These are phyloP conservation scores for Globisporangium perplexum DNA, from an alignment of 352 stramenopile genomes.

Conservation along the genomic window DNA sequence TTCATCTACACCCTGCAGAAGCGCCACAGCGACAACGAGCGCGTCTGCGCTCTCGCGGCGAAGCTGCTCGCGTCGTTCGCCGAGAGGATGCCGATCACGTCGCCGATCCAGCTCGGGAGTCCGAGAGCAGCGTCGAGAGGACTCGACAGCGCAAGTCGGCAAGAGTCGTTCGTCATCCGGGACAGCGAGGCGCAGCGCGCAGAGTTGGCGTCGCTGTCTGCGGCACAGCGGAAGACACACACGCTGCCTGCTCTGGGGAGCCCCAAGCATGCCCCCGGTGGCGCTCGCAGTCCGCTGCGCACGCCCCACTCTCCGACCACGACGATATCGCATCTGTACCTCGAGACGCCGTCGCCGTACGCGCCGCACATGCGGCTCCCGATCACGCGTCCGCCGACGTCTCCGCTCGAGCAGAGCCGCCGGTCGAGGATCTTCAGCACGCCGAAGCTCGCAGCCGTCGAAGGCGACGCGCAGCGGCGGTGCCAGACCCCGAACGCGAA, in stretches of 20 bases:
- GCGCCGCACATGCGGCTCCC: constrained; percentile 32
- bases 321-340: constrained; percentile 53
- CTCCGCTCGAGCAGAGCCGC: constrained; percentile 33
- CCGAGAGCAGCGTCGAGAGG: constrained; percentile 1
- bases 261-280: background rate
- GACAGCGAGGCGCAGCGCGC: background rate
- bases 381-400: constrained; percentile 35
- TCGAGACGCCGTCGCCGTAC: constrained; percentile 46
- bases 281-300: constrained; percentile 14
- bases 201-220: background rate
- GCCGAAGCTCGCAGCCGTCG: constrained; percentile 47
- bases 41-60: constrained; percentile 31
- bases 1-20: constrained; percentile 76
- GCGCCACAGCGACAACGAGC: constrained; percentile 45
- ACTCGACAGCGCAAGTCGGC: background rate
- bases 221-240: constrained; percentile 8
- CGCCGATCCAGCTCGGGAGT: constrained; percentile 37
- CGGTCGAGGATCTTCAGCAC: constrained; percentile 58
- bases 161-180: constrained; percentile 6
- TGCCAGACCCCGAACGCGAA: constrained; percentile 48
- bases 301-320: constrained; percentile 44
- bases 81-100: constrained; percentile 48
- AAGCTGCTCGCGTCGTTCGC: constrained; percentile 41
- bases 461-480: constrained; percentile 35
- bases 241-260: constrained; percentile 30